A percentile compares a stretch with the other conserved stretches of the same genome.
Conservation (phyloP, 495 filamentous ascomycete species). For the Hypoxylon fragiforme region DNA sequence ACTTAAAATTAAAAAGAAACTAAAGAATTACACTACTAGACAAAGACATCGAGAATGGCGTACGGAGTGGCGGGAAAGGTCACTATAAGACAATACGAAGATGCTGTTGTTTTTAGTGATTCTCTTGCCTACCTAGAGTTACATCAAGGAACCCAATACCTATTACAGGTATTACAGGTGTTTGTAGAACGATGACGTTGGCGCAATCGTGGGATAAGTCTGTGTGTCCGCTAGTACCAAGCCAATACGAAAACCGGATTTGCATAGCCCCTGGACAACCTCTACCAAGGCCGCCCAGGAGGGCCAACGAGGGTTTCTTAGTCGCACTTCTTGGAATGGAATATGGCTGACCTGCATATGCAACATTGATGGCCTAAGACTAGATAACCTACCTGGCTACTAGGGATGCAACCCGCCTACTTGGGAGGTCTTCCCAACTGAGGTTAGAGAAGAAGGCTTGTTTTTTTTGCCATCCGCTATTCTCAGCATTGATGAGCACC, state of each 20-base stretch:
- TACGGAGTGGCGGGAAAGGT: conserved; percentile 19
- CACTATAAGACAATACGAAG: conserved; percentile 28
- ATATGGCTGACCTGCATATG: conserved; percentile 34
- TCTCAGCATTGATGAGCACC: not conserved
- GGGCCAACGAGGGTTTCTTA: not conserved
- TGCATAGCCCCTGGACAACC: conserved; percentile 33
- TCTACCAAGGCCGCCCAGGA: not conserved
- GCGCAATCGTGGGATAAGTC: conserved; percentile 20
- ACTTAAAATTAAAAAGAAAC: conserved; percentile 4
- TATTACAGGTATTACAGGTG: too few species aligned
- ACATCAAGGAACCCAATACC: conserved; percentile 20
- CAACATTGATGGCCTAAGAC: conserved; percentile 22
- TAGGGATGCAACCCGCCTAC: conserved; percentile 30
- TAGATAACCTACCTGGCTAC: too few species aligned
- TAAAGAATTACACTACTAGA: conserved; percentile 28
- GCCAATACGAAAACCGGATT: conserved; percentile 44
- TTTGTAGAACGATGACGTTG: conserved; percentile 45
- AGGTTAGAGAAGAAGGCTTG: not conserved
- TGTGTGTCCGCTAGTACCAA: conserved; percentile 11
- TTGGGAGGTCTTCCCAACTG: conserved; percentile 7
- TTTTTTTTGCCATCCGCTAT: not conserved
- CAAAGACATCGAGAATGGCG: conserved; percentile 21
- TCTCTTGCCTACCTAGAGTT: conserved; percentile 29
- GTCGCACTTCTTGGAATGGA: conserved; percentile 22
- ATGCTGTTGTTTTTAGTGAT: conserved; percentile 19